Base-by-base conservation (phyloP, 495 filamentous ascomycete genomes). In the Aspergillus ellipticus region DNA sequence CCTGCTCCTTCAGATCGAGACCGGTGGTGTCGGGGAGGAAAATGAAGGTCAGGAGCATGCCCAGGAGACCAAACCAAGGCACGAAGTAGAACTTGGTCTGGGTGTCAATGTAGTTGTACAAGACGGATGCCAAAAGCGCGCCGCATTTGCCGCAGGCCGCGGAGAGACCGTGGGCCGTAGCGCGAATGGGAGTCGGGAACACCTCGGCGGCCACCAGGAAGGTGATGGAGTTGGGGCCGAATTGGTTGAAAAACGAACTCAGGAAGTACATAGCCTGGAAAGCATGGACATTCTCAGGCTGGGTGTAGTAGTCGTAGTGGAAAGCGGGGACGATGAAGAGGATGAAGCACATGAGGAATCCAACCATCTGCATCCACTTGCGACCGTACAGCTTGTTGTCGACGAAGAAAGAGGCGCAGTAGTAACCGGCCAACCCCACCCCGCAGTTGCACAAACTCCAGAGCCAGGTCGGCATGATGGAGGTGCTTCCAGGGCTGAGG, bases 211-310 rank as follows among this genome's bases (percentile, higher is more conserved):
- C 91, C 19, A 93, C 89, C 54, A 96, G 78, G 86, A 96, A 96
- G 49, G 90, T 92, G 53, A 95, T 89, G 51, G 82, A 83, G 79
- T 96, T 96, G 71, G 92, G 90, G 7, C 92, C 90, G 64, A 96
- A 96, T 70, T 96, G 92, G 79, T 94, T 95, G 85, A 96, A 96
- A 79, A 96, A 96, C 37, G 87, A 90, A 43, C 87, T 89, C 46
- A 94, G 69, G 78, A 92, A 96, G 79, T 96, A 82, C 88, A 96
- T 94, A 57, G 90, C 82, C 72, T 94, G 90, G 86, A 96, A 96
- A 0, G 76, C 73, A 56, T 86, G 79, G 74, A 95, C 85, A 62
- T 88, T 80, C 15, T 72, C 73, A 0, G 77, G 74, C 11, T 65
- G 67, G 13, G 77, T 87, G 76, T 89, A 96, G 78, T 92, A 92